Evolutionary conservation across 2,329 filamentous ascomycete species (phyloP).

Genomic region (Atkinsonella hypoxylon): DNA sequence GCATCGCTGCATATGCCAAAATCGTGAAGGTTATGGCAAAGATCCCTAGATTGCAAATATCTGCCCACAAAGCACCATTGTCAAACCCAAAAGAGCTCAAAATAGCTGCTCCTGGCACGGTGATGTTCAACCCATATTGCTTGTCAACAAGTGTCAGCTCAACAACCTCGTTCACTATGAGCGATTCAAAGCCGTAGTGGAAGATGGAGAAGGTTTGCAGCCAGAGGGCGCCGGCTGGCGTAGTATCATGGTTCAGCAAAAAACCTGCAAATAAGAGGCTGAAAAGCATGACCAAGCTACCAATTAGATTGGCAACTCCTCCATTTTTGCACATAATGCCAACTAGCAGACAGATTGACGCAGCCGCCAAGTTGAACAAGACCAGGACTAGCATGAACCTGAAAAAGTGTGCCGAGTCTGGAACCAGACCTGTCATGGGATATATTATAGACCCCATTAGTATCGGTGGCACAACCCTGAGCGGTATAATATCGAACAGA

Average conservation of each 20-base stretch:
- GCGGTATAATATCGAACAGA: slow-evolving; percentile 92
- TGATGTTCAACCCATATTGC: slow-evolving; percentile 93
- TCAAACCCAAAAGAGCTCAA: slow-evolving; percentile 91
- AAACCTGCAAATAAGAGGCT: slow-evolving; percentile 89
- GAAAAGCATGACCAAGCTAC: slow-evolving; percentile 94
- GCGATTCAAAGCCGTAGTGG: slow-evolving; percentile 91
- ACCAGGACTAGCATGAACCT: slow-evolving; percentile 87
- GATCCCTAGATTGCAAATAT: slow-evolving; percentile 68
- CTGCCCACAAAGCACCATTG: slow-evolving; percentile 72
- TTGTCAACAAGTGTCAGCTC: slow-evolving; percentile 82
- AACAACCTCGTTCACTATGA: slow-evolving; percentile 95
- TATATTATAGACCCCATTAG: slow-evolving; percentile 95
- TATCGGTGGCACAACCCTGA: slow-evolving; percentile 88
- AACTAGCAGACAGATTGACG: slow-evolving; percentile 89
- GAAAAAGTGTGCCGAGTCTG: slow-evolving; percentile 72
- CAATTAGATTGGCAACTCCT: slow-evolving; percentile 85
- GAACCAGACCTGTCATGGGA: slow-evolving; percentile 88
- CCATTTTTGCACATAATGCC: slow-evolving; percentile 89
- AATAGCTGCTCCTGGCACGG: slow-evolving; percentile 88
- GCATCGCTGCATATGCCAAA: slow-evolving; percentile 85
- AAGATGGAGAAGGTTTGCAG: slow-evolving; percentile 91
- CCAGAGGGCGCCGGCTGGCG: slow-evolving; percentile 77
- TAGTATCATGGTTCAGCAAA: slow-evolving; percentile 86
- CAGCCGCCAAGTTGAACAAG: slow-evolving; percentile 89
- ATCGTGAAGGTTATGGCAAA: slow-evolving; percentile 78